phyloP scores from a whole-genome alignment of 768 basidiomycete genomes.

The Rubroboletus satanas region DNA sequence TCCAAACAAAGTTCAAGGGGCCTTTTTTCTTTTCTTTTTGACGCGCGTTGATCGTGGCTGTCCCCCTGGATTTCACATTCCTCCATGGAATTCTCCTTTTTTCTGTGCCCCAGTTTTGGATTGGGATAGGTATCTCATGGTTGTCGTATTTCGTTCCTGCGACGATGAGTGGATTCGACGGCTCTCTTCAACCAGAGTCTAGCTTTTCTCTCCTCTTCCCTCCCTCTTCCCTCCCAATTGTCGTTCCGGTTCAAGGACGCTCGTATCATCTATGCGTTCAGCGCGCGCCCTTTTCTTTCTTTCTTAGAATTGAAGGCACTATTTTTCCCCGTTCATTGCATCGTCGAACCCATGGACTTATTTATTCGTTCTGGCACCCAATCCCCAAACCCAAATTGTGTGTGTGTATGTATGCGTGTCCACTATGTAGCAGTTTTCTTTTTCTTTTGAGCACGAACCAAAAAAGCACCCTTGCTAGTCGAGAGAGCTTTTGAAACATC shows the following conservation, averaged over 20 bases:
- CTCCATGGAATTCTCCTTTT: not conserved
- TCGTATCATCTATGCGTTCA: constrained; percentile 7
- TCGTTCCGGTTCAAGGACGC: not conserved
- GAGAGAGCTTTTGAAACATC: too few species aligned
- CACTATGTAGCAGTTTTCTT: not conserved
- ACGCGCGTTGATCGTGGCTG: constrained; percentile 23
- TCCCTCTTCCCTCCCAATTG: not conserved
- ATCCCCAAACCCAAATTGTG: not conserved
- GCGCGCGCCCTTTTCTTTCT: not conserved
- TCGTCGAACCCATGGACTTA: constrained; percentile 18
- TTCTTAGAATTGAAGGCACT: constrained; percentile 1
- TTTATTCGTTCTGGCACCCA: constrained; percentile 2
- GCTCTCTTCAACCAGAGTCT: not conserved
- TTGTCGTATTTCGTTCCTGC: not conserved
- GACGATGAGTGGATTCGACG: not conserved
- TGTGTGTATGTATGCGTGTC: not conserved
- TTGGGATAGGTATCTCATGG: not conserved
- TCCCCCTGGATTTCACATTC: not conserved
- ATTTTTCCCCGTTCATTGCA: constrained; percentile 3
- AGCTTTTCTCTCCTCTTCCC: not conserved
- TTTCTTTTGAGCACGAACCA: too few species aligned
- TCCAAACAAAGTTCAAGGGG: not conserved
- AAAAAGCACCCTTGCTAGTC: too few species aligned
- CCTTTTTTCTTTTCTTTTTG: not conserved
- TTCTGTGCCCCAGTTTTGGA: not conserved